Conservation (phyloP, 768 basidiomycete genomes). For the Boletus eberwhitei region DNA sequence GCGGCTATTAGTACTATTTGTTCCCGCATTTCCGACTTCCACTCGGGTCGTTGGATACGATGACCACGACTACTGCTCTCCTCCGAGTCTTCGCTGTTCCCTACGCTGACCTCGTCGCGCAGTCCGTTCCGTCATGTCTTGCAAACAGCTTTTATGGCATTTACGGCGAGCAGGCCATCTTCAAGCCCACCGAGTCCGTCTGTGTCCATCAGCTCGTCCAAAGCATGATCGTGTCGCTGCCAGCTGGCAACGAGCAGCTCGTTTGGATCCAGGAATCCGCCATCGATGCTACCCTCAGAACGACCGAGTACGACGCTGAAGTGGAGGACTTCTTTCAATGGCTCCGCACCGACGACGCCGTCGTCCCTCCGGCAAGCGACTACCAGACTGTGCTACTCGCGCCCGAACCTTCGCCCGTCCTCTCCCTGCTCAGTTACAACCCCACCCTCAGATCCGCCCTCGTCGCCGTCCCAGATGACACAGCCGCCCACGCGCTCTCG, state of each 20-base stretch:
- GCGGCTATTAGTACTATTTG: not conserved
- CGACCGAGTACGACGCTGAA: conserved; percentile 30
- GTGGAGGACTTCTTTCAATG: conserved; percentile 37
- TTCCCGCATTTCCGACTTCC: not conserved
- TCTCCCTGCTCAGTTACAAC: conserved; percentile 44
- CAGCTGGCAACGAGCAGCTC: conserved; percentile 37
- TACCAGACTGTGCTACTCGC: conserved; percentile 21
- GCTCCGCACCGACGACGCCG: conserved; percentile 20
- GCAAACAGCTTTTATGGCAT: conserved; percentile 53
- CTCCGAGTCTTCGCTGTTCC: conserved; percentile 12
- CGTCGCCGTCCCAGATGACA: conserved; percentile 41
- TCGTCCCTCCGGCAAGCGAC: conserved; percentile 7
- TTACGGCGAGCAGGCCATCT: conserved; percentile 50
- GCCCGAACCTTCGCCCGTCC: not conserved
- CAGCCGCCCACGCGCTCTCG: conserved; percentile 48
- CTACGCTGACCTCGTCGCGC: conserved; percentile 15
- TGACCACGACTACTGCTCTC: conserved; percentile 13
- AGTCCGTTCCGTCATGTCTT: conserved; percentile 40
- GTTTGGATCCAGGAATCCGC: conserved; percentile 61
- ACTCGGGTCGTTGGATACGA: not conserved
- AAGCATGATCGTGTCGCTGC: conserved; percentile 20
- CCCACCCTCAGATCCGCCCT: conserved; percentile 40
- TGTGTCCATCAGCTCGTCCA: conserved; percentile 33
- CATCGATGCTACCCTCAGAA: conserved; percentile 44
- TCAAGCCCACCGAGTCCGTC: conserved; percentile 36